Evolutionary conservation across 345 rosid species (phyloP), one percentile per base, ranked within the genome.

Genomic region (Bruguiera gymnorhiza): DNA sequence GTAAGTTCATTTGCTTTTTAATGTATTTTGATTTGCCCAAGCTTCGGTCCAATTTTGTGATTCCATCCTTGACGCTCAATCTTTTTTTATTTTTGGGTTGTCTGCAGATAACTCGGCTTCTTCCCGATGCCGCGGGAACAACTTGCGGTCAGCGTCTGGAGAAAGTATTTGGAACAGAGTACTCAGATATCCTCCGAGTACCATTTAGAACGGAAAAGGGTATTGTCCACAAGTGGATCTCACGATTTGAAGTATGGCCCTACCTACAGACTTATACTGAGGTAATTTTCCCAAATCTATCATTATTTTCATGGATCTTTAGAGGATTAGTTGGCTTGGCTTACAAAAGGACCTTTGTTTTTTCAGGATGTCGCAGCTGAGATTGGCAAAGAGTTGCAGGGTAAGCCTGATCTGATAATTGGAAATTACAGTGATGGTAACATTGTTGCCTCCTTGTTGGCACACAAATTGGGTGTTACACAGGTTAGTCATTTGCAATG

Each of bases 371-470:
- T 88, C 58, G 97, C 94, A 0, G 72, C 69, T 51, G 98, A 89
- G 79, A 86, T 93, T 58, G 79, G 83, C 0, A 86, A 87, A 73
- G 98, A 93, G 79, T 76, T 93, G 75, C 91, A 93, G 36, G 97
- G 96, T 21, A 89, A 91, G 79, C 97, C 97, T 23, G 97, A 93
- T 84, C 85, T 93, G 69, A 91, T 93, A 73, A 85, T 93, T 21
- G 98, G 97, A 24, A 93, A 93, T 74, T 93, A 93, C 83, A 93
- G 98, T 67, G 98, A 93, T 46, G 98, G 97, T 24, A 93, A 93
- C 85, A 86, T 93, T 8, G 98, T 91, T 37, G 97, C 98, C 43
- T 87, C 98, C 6, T 76, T 93, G 84, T 77, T 93, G 55, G 92
- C 98, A 8, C 96, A 91, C 75, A 89, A 91, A 69, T 77, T 93